Base-by-base conservation (phyloP, 2,329 filamentous ascomycete species). In the Venturia effusa region DNA sequence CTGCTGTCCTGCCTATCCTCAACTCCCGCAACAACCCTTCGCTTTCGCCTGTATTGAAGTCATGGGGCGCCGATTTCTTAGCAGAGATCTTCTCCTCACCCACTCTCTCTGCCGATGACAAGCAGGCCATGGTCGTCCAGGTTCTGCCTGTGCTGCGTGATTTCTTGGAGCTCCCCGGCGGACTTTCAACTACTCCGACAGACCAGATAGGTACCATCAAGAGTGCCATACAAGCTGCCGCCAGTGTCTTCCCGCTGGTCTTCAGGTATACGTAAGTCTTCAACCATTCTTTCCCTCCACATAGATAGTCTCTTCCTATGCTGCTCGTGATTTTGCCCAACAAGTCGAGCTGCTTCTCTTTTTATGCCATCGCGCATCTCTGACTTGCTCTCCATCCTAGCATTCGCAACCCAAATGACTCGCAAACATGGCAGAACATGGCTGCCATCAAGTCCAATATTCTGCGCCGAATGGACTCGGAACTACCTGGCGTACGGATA, bases 31-130 rank as follows among this genome's bases (percentile, higher is more conserved):
- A 88, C 61, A 81, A 83, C 68, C 83, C 90, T 67, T 83, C 85
- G 59, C 70, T 73, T 55, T 70, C 68, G 66, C 77, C 96, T 64
- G 90, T 96, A 76, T 80, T 97, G 71, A 88, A 92, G 76, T 82
- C 92, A 88, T 99, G 94, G 94, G 94, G 93, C 32, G 88, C 92
- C 67, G 92, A 97, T 66, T 99, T 99, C 73, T 81, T 99, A 54
- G 92, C 93, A 64, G 94, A 99, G 79, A 92, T 92, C 2, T 97
- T 99, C 77, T 88, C 94, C 64, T 95, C 90, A 66, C 94, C 95
- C n/a, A 85, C 88, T 27, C 81, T 97, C 70, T 80, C 87, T 24
- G 80, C 84, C 65, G 82, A 87, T 62, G 86, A 89, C 74, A 99
- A 97, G 80, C 90, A 85, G 80, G 86, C 86, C 66, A 81, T 94